Base-by-base conservation (phyloP, 352 stramenopile genomes). In the Globisporangium sylvaticum region DNA sequence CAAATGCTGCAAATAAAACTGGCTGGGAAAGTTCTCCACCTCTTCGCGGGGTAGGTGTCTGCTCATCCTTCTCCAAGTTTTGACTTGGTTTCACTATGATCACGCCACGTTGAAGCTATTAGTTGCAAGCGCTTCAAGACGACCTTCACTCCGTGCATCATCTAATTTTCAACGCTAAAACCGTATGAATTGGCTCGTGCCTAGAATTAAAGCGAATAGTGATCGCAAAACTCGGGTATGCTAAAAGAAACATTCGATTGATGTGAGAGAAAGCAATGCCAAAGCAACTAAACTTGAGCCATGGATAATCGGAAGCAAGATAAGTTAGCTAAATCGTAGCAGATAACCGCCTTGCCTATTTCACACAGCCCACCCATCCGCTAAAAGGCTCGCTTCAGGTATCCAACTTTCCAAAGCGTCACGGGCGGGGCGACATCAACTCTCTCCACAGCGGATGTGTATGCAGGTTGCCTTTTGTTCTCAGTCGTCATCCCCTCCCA, bases 381-480 rank as follows among this genome's bases (percentile, higher is more conserved):
- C 18, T 50, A n/a, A 48, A 48, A 48, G 39, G 9, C 42, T 18
- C 42, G 18, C 42, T 0, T 50, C 12, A 5, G 2, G 18, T 50
- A 22, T 50, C 18, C 42, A 24, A 12, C 0, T 50, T 50, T 50
- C 42, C 18, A 50, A 50, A 50, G 18, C 22, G 39, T 56, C n/a
- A n/a, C 32, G 24, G 58, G 58, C 7, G 25, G 31, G 58, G 58
- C 58, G 58, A 64, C 58, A 57, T 44, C 58, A 8, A 39, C 22
- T 25, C 27, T 42, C 14, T 24, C n/a, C 9, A 29, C 42, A 27
- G 37, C 3, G 12, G 10, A 29, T 42, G n/a, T 37, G 39, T 24
- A 64, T 64, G 27, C 7, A 32, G 20, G 42, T 56, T 64, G 58
- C 58, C 27, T 64, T 55, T 64, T 64, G 37, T 64, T 53, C 44